Evolutionary conservation across 352 stramenopile genomes (phyloP).

Genomic region (Globisporangium rhizosaccharum): DNA sequence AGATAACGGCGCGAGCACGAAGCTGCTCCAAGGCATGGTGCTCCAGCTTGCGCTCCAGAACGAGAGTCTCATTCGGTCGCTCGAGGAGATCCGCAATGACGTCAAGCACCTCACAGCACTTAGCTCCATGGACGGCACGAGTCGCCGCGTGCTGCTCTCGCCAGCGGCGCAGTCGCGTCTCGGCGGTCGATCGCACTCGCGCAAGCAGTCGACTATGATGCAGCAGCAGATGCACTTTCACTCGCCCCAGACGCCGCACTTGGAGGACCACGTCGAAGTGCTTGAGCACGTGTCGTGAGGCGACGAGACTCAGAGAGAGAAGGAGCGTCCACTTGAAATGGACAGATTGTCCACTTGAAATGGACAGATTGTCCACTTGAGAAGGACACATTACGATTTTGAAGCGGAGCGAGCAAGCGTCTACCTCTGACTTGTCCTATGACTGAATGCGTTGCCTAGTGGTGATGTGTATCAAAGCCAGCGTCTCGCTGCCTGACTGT

Average conservation of each 20-base stretch:
- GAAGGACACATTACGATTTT: too few species aligned
- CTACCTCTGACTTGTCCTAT: too few species aligned
- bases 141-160: constrained; percentile 8
- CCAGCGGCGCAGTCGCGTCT: constrained; percentile 4
- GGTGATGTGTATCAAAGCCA: too few species aligned
- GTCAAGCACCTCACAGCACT: constrained; percentile 18
- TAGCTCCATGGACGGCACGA: constrained; percentile 10
- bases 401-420: too few species aligned
- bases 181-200: constrained; percentile 1
- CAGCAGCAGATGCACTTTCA: constrained; percentile 3
- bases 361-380: too few species aligned
- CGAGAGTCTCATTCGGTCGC: constrained; percentile 35
- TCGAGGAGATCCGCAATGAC: constrained; percentile 38
- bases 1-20: constrained; percentile 18
- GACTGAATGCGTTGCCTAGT: too few species aligned
- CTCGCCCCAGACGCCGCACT: not conserved
- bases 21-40: constrained; percentile 47
- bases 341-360: too few species aligned
- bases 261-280: not conserved
- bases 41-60: constrained; percentile 55
- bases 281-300: constrained; percentile 1
- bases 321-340: too few species aligned
- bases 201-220: constrained; percentile 5
- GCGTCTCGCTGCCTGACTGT: too few species aligned
- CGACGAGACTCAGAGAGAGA: too few species aligned